Conservation (phyloP, 306 rosid genomes). For the Sindora glabra region DNA sequence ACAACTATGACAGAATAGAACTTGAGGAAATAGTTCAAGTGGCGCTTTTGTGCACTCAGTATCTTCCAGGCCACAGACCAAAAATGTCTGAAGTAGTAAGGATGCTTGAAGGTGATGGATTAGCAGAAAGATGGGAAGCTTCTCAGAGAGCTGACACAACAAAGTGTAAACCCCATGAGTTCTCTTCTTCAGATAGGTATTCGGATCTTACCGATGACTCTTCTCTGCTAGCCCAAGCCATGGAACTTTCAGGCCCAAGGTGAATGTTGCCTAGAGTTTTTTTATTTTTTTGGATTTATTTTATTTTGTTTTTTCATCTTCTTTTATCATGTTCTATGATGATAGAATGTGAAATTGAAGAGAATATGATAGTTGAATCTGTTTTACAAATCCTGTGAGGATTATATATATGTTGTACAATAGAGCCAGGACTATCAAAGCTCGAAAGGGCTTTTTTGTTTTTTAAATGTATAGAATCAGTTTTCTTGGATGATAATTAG, state of each 20-base stretch:
- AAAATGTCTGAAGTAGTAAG: conserved; percentile 87
- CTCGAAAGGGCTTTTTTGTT: conserved; percentile 16
- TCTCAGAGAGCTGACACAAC: conserved; percentile 58
- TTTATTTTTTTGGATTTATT: neutral
- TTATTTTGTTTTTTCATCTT: neutral
- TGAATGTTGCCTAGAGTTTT: conserved; percentile 20
- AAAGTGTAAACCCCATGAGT: conserved; percentile 52
- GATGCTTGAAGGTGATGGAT: conserved; percentile 97
- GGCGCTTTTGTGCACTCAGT: conserved; percentile 89
- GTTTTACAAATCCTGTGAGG: conserved; percentile 10
- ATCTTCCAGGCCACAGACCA: conserved; percentile 75
- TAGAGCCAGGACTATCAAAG: conserved; percentile 34
- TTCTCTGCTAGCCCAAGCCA: conserved; percentile 73
- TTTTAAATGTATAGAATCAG: conserved; percentile 45
- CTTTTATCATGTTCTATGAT: neutral
- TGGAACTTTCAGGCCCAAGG: conserved; percentile 96
- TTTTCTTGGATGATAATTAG: conserved; percentile 19
- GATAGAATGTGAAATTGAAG: conserved; percentile 23
- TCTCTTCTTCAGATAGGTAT: conserved; percentile 66
- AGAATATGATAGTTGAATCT: conserved; percentile 30
- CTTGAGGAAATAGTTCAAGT: conserved; percentile 86
- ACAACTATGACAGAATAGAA: conserved; percentile 67
- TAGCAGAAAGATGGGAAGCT: conserved; percentile 90
- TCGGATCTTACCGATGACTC: conserved; percentile 92
- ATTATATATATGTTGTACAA: conserved; percentile 25